A percentile compares a stretch with the other conserved stretches of the same genome.
These are phyloP conservation scores for Pneumocystis carinii DNA, from an alignment of 1,139 yeast genomes.

Conservation along the genomic window DNA sequence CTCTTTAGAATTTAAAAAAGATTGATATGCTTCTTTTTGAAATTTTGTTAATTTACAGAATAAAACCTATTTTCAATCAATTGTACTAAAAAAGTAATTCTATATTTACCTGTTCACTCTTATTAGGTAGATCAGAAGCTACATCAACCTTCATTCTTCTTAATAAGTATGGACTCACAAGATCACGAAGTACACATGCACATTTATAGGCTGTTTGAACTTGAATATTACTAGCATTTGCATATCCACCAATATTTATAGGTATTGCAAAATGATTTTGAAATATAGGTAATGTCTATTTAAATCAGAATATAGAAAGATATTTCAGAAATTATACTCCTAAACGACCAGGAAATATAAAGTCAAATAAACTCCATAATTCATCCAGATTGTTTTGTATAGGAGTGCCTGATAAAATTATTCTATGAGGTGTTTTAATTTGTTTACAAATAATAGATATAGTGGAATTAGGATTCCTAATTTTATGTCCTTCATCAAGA, in stretches of 20 bases:
- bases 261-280: constrained; percentile 87
- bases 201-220: constrained; percentile 95
- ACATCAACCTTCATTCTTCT: constrained; percentile 85
- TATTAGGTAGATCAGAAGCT: constrained; percentile 90
- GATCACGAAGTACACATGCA: constrained; percentile 76
- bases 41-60: constrained; percentile 70
- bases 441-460: constrained; percentile 76
- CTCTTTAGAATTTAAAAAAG: constrained; percentile 64
- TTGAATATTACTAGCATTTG: constrained; percentile 89
- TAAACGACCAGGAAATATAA: constrained; percentile 81
- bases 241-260: constrained; percentile 94
- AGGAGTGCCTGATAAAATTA: constrained; percentile 89
- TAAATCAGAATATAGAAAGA: not conserved
- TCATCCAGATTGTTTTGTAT: constrained; percentile 85
- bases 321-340: constrained; percentile 29
- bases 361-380: constrained; percentile 88
- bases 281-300: constrained; percentile 67
- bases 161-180: constrained; percentile 76
- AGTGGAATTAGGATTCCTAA: constrained; percentile 84
- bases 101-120: constrained; percentile 46
- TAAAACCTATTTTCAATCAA: constrained; percentile 34
- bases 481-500: constrained; percentile 91
- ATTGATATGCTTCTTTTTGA: constrained; percentile 61
- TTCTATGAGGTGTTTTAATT: constrained; percentile 61
- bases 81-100: not conserved